Evolutionary conservation across 345 rosid species (phyloP).

Genomic region (Populus euphratica): DNA sequence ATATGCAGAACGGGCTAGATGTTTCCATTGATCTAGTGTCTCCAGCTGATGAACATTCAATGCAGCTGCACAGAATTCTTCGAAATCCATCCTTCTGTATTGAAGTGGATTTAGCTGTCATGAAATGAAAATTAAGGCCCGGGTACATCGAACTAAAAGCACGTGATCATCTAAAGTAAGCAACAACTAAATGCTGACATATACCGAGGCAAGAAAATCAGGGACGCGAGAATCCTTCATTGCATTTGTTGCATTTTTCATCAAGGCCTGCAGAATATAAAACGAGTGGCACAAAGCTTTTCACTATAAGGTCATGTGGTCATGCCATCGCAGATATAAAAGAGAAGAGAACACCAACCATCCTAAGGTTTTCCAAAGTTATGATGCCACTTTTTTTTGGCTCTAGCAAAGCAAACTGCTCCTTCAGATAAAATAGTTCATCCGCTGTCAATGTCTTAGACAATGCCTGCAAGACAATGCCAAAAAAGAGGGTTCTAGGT

Average conservation of each 20-base stretch:
- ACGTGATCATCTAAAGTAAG: neutral
- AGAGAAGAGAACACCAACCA: conserved; percentile 38
- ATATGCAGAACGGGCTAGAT: conserved; percentile 72
- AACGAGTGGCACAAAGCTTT: conserved; percentile 9
- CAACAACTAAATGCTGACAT: conserved; percentile 14
- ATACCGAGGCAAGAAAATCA: conserved; percentile 70
- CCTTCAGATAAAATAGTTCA: conserved; percentile 59
- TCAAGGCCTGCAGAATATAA: conserved; percentile 53
- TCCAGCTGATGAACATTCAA: conserved; percentile 90
- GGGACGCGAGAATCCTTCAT: conserved; percentile 82
- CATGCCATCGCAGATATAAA: neutral
- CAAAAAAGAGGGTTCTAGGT: neutral
- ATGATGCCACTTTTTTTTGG: conserved; percentile 67
- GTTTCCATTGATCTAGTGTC: conserved; percentile 85
- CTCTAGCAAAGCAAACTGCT: conserved; percentile 69
- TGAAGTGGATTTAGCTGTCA: conserved; percentile 76
- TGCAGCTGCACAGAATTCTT: conserved; percentile 95
- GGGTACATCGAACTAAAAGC: conserved; percentile 12
- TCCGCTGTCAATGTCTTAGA: conserved; percentile 70
- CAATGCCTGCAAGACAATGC: conserved; percentile 56
- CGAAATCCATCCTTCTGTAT: conserved; percentile 88
- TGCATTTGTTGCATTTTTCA: conserved; percentile 77
- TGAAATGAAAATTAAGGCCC: conserved; percentile 16
- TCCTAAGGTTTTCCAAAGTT: conserved; percentile 60
- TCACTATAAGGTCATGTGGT: neutral